Conservation (phyloP, 768 basidiomycete genomes). For the Exsudoporus frostii region DNA sequence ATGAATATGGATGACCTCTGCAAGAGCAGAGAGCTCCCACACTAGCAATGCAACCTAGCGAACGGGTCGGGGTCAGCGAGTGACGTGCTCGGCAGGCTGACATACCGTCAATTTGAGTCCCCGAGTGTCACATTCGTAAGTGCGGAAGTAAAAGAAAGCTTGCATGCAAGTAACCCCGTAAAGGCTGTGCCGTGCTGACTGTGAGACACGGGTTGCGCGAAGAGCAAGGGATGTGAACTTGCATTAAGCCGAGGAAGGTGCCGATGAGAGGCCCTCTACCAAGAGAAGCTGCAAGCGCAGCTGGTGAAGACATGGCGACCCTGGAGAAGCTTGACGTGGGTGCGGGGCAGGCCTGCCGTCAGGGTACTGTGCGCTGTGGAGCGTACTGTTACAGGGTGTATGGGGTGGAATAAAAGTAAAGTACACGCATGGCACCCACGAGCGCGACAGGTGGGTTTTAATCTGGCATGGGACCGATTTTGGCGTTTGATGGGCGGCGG, state of each 20-base stretch:
- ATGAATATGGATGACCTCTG: neutral
- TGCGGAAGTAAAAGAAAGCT: conserved; percentile 28
- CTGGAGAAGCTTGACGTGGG: neutral
- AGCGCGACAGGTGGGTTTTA: neutral
- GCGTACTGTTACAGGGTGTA: neutral
- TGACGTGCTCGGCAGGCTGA: neutral
- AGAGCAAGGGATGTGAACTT: neutral
- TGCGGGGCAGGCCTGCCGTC: neutral
- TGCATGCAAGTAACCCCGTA: conserved; percentile 30
- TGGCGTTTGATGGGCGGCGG: too few species aligned
- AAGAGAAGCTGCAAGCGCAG: conserved; percentile 8
- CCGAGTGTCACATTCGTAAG: conserved; percentile 16
- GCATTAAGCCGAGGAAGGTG: conserved; percentile 22
- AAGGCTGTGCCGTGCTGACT: conserved; percentile 7
- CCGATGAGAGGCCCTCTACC: conserved; percentile 28
- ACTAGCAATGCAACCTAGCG: conserved; percentile 22
- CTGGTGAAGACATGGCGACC: conserved; percentile 6
- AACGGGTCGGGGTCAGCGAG: neutral
- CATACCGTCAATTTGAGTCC: conserved; percentile 24
- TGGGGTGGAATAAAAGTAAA: neutral
- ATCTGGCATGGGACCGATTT: neutral
- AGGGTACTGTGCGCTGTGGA: neutral
- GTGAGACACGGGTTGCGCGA: neutral
- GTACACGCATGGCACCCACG: neutral
- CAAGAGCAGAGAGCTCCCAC: neutral